phyloP scores from a whole-genome alignment of 1,139 yeast species.

The Kazachstania sp. region DNA sequence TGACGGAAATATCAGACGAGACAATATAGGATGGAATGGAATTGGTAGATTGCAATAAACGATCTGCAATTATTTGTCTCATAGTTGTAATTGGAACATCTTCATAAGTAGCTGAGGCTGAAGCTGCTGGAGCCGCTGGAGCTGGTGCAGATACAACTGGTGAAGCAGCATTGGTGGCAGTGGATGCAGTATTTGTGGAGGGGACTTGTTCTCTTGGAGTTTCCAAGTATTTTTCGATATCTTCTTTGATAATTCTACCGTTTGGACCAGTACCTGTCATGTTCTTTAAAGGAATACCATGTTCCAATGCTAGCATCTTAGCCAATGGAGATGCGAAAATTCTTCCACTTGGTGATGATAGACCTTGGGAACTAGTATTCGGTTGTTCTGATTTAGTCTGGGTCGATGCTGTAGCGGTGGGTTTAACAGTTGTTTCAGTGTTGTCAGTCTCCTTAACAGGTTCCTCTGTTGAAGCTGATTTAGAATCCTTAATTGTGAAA shows the following conservation, averaged over 20 bases:
- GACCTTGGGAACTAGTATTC: constrained; percentile 12
- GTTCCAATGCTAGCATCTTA: constrained; percentile 84
- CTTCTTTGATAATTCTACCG: constrained; percentile 88
- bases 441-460: not conserved
- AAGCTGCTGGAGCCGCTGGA: constrained; percentile 46
- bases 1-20: constrained; percentile 75
- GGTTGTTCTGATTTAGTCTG: not conserved
- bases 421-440: constrained; percentile 11
- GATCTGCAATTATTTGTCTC: constrained; percentile 90
- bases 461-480: not conserved
- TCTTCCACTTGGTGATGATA: constrained; percentile 34
- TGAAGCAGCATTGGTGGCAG: constrained; percentile 35
- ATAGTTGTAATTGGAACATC: constrained; percentile 83
- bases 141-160: constrained; percentile 41
- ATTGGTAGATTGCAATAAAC: constrained; percentile 80
- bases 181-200: constrained; percentile 23
- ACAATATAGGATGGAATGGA: constrained; percentile 88
- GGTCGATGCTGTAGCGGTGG: not conserved
- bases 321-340: constrained; percentile 94
- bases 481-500: constrained; percentile 79
- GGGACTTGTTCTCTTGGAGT: constrained; percentile 27
- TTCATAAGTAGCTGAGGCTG: constrained; percentile 51
- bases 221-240: constrained; percentile 59
- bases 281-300: constrained; percentile 78
- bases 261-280: constrained; percentile 90